Evolutionary conservation across 2,329 filamentous ascomycete species (phyloP).

Genomic region (Fusarium sp.): DNA sequence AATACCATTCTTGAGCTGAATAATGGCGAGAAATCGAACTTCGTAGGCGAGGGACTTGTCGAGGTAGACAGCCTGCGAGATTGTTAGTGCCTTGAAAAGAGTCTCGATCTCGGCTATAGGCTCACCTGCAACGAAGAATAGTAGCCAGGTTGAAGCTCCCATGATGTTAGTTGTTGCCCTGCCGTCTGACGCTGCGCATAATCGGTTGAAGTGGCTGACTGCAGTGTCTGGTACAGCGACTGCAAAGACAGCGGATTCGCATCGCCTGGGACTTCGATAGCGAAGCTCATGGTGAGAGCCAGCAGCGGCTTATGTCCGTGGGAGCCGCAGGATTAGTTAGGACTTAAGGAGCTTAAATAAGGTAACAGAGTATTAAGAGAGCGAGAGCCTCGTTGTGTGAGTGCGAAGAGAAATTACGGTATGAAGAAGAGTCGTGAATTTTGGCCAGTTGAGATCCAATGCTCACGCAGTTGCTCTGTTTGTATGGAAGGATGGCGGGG

Average conservation of each 20-base stretch:
- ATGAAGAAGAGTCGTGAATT: slow-evolving; percentile 25
- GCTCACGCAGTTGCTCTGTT: slow-evolving; percentile 25
- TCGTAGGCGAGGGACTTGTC: slow-evolving; percentile 80
- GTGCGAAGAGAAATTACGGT: slow-evolving; percentile 21
- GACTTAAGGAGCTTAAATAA: neutral
- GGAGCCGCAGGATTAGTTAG: slow-evolving; percentile 20
- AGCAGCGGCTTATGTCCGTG: slow-evolving; percentile 28
- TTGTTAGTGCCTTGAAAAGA: slow-evolving; percentile 19
- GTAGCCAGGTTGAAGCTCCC: slow-evolving; percentile 74
- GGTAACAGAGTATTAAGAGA: neutral
- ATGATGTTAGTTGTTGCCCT: slow-evolving; percentile 75
- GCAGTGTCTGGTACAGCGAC: slow-evolving; percentile 71
- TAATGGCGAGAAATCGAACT: slow-evolving; percentile 87
- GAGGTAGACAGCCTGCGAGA: slow-evolving; percentile 76
- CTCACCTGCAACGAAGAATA: slow-evolving; percentile 74
- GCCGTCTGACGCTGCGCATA: slow-evolving; percentile 72
- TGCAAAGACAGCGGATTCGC: slow-evolving; percentile 74
- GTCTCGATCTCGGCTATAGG: neutral
- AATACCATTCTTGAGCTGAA: slow-evolving; percentile 96
- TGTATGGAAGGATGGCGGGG: slow-evolving; percentile 34
- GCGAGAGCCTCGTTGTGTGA: neutral
- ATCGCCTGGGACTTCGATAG: slow-evolving; percentile 83
- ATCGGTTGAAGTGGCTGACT: slow-evolving; percentile 70
- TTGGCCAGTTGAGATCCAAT: slow-evolving; percentile 27
- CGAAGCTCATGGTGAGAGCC: slow-evolving; percentile 67